Evolutionary conservation across 805 yeast species (phyloP).

Genomic region (Sugiyamaella marilandica): DNA sequence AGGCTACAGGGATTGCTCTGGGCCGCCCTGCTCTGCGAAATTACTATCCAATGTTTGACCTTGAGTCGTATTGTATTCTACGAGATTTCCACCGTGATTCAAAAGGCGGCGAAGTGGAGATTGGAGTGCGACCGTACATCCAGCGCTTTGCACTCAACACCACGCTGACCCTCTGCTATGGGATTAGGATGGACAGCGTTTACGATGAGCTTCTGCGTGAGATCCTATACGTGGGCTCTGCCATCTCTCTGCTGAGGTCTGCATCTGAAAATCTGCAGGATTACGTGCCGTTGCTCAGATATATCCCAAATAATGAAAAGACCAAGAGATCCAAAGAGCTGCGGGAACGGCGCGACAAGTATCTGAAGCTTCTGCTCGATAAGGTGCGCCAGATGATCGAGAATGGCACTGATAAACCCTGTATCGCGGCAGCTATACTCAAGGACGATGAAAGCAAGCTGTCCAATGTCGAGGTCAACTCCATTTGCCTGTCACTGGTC

Average conservation of each 20-base stretch:
- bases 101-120: conserved; percentile 20
- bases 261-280: conserved; percentile 38
- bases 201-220: conserved; percentile 30
- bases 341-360: conserved; percentile 31
- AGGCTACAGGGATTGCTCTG: conserved; percentile 38
- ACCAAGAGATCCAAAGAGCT: conserved; percentile 27
- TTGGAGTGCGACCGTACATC: conserved; percentile 31
- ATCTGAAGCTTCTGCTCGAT: conserved; percentile 31
- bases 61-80: conserved; percentile 35
- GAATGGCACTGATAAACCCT: conserved; percentile 30
- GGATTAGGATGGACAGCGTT: conserved; percentile 37
- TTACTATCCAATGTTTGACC: conserved; percentile 34
- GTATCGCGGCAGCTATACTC: conserved; percentile 36
- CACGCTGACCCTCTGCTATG: conserved; percentile 38
- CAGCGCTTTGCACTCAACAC: conserved; percentile 39
- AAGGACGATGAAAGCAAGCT: conserved; percentile 27
- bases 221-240: conserved; percentile 32
- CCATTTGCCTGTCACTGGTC: conserved; percentile 66
- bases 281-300: conserved; percentile 35
- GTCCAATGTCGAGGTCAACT: conserved; percentile 42
- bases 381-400: conserved; percentile 28
- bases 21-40: conserved; percentile 36
- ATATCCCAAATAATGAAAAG: conserved; percentile 32
- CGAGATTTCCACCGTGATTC: conserved; percentile 28
- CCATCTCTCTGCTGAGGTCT: conserved; percentile 34